Base-by-base conservation (phyloP, 768 basidiomycete genomes). In the Russula compacta region DNA sequence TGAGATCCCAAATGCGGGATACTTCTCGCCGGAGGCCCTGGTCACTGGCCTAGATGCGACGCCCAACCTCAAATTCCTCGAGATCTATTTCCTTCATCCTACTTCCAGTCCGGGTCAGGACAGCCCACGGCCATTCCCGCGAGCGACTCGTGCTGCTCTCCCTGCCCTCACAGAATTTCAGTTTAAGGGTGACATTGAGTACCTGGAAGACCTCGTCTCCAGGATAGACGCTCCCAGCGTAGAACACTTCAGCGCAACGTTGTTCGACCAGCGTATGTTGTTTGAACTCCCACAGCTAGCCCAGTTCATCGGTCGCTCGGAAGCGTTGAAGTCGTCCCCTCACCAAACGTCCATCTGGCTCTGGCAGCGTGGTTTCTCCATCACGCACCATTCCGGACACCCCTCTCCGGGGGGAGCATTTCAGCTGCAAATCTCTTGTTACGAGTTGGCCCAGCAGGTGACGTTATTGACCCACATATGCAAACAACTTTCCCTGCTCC, bases 161-260 rank as follows among this genome's bases (percentile, higher is more conserved):
- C 33, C 52, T 2, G 24, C 38, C 15, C 56, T 63, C 33, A 39
- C 38, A 33, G 56, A 58, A 24, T 49, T 63, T 17, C 52, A 53
- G 14, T 63, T 63, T 29, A 53, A 15, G 21, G 61, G 61, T n/a
- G 52, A 53, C 39, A 53, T 32, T n/a, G 52, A 49, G 24, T 53
- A 47, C 47, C 39, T 63, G 3, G 61, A 63, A 51, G 40, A 44
- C 33, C 56, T 63, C 32, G 35, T 58, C 19, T 10, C 46, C 17
- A n/a, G 52, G 19, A 47, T 63, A 17, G 52, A 40, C n/a, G 61
- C 61, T 11, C 61, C 56, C 2, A 19, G 21, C 35, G 19, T 63
- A 21, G 52, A 54, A n/a, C 50, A 44, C 3, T 24, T 58, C 52
- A 36, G 57, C 52, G 43, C 49, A 3, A 10, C 52, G 8, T n/a